These are phyloP conservation scores for Hemileccinum impolitum DNA, from an alignment of 768 basidiomycete genomes.

Conservation along the genomic window DNA sequence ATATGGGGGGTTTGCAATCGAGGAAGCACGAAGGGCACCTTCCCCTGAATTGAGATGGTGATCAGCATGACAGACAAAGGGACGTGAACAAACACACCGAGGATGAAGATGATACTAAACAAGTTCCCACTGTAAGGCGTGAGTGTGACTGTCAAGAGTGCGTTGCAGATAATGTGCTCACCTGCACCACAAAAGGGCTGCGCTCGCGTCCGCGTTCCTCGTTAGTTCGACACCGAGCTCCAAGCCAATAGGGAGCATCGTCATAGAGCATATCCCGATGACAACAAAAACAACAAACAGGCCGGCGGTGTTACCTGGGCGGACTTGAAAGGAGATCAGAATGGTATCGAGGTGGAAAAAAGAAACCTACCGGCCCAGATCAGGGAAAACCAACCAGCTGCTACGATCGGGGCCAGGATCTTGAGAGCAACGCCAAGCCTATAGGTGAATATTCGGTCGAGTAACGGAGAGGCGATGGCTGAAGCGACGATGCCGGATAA, in stretches of 20 bases:
- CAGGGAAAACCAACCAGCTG: constrained; percentile 62
- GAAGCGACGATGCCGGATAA: constrained; percentile 71
- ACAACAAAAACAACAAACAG: constrained; percentile 67
- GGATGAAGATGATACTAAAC: constrained; percentile 57
- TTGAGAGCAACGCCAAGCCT: constrained; percentile 61
- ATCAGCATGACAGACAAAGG: background rate
- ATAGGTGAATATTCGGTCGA: constrained; percentile 80
- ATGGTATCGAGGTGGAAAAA: background rate
- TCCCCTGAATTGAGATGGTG: constrained; percentile 40
- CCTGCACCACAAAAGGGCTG: constrained; percentile 75
- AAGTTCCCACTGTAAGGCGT: constrained; percentile 54
- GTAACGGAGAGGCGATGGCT: constrained; percentile 64
- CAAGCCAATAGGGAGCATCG: constrained; percentile 71
- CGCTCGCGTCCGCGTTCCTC: constrained; percentile 72
- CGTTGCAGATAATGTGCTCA: constrained; percentile 33
- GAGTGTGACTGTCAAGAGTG: background rate
- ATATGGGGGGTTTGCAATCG: constrained; percentile 60
- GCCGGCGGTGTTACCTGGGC: constrained; percentile 53
- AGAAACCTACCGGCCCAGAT: constrained; percentile 70
- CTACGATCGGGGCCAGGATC: constrained; percentile 58
- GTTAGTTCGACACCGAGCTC: constrained; percentile 81
- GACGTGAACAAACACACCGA: constrained; percentile 42
- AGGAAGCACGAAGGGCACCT: constrained; percentile 62
- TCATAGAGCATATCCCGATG: constrained; percentile 62
- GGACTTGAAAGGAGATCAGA: constrained; percentile 41